Evolutionary conservation across 352 stramenopile genomes (phyloP).

Genomic region (Pythium utonaiense): DNA sequence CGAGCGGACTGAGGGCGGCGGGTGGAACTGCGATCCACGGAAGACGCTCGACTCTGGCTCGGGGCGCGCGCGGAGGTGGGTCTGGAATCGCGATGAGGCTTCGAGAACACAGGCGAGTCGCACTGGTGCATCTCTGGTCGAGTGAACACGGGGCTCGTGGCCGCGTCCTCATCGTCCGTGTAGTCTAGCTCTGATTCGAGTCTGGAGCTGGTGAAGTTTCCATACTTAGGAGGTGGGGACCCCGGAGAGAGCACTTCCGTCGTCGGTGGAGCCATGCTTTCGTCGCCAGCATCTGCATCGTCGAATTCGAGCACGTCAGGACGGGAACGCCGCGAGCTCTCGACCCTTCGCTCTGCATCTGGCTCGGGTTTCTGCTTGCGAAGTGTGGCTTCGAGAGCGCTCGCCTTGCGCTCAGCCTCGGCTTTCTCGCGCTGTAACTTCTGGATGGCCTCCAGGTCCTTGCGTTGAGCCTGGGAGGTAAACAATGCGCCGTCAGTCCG

Average conservation of each 20-base stretch:
- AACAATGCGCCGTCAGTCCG: too few species aligned
- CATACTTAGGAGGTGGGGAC: conserved; percentile 1
- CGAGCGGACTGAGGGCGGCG: conserved; percentile 1
- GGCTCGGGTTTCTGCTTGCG: conserved; percentile 4
- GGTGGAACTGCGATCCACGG: background rate
- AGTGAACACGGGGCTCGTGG: background rate
- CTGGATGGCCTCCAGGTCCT: conserved; percentile 37
- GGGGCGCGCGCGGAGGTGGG: background rate
- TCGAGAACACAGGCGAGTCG: conserved; percentile 24
- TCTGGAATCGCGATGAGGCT: background rate
- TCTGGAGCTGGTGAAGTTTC: background rate
- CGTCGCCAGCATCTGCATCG: conserved; percentile 19
- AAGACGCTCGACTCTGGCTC: background rate
- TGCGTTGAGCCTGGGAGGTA: conserved; percentile 29
- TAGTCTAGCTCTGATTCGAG: conserved; percentile 3
- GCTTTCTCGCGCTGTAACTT: conserved; percentile 34
- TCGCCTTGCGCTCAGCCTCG: conserved; percentile 28
- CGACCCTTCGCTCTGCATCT: background rate
- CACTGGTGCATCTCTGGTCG: conserved; percentile 9
- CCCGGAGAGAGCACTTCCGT: background rate
- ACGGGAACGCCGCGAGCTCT: background rate
- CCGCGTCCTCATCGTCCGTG: conserved; percentile 7
- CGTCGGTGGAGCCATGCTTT: conserved; percentile 13
- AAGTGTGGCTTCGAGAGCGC: conserved; percentile 25
- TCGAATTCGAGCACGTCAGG: conserved; percentile 1